phyloP scores from a whole-genome alignment of 1,284 basidiomycete genomes.

The Microbotryum scabiosae region DNA sequence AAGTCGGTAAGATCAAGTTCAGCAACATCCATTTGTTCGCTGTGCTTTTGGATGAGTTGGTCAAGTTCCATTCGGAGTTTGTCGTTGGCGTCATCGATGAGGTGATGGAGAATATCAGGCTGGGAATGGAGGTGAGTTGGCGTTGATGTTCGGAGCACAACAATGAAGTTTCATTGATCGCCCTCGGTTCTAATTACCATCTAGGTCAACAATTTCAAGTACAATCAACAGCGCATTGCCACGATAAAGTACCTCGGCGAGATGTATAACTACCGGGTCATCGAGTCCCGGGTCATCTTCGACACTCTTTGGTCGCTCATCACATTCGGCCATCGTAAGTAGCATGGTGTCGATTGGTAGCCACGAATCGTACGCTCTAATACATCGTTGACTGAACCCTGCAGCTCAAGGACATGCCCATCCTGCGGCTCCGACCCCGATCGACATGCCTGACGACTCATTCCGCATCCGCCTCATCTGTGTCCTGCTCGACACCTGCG shows the following conservation, averaged over 20 bases:
- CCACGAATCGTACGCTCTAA: neutral
- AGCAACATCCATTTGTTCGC: slow-evolving; percentile 83
- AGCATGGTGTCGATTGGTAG: neutral
- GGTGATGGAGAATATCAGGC: slow-evolving; percentile 81
- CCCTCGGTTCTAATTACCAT: neutral
- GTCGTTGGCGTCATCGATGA: slow-evolving; percentile 83
- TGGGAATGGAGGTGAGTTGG: slow-evolving; percentile 62
- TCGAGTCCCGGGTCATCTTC: slow-evolving; percentile 81
- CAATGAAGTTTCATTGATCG: neutral
- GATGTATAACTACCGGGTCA: slow-evolving; percentile 90
- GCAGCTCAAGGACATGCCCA: slow-evolving; percentile 78
- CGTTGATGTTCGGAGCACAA: neutral
- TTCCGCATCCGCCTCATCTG: slow-evolving; percentile 90
- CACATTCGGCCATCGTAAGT: slow-evolving; percentile 92
- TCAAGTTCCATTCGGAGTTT: slow-evolving; percentile 84
- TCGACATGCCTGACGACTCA: slow-evolving; percentile 92
- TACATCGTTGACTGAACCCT: neutral
- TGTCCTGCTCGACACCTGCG: slow-evolving; percentile 86
- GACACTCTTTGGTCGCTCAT: slow-evolving; percentile 89
- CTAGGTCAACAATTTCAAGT: slow-evolving; percentile 83
- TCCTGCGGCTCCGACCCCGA: slow-evolving; percentile 62
- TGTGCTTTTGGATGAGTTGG: slow-evolving; percentile 85
- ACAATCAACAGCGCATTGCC: slow-evolving; percentile 85
- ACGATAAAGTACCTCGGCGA: slow-evolving; percentile 92
- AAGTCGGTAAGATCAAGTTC: slow-evolving; percentile 94